These are phyloP conservation scores for Linanthus parryae DNA, from an alignment of 148 eudicot species.

Conservation along the genomic window DNA sequence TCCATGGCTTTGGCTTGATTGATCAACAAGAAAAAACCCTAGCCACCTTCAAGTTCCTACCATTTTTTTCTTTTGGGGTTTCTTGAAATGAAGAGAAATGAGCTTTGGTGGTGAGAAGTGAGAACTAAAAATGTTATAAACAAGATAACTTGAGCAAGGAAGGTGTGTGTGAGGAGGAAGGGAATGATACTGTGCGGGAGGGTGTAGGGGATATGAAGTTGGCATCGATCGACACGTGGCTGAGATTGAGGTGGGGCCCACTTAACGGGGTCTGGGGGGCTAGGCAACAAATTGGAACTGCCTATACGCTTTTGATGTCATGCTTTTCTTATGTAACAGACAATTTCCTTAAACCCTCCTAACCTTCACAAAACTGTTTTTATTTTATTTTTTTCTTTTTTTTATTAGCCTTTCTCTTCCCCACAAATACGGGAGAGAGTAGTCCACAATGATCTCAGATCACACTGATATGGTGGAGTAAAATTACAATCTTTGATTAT, in stretches of 20 bases:
- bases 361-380: too few relatives aligned
- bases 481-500: too few relatives aligned
- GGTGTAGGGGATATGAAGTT: background rate
- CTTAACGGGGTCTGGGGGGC: background rate
- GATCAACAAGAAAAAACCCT: too few relatives aligned
- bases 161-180: background rate
- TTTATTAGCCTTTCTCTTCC: too few relatives aligned
- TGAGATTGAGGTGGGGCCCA: background rate
- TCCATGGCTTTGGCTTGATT: too few relatives aligned
- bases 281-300: conserved; percentile 18
- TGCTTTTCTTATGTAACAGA: conserved; percentile 24
- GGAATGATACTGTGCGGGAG: background rate
- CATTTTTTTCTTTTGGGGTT: background rate
- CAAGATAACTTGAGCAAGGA: background rate
- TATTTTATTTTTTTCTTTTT: too few relatives aligned
- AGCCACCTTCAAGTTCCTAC: too few relatives aligned
- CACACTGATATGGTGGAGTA: too few relatives aligned
- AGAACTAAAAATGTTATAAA: conserved; percentile 5
- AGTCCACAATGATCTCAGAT: too few relatives aligned
- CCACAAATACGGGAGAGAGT: too few relatives aligned
- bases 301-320: conserved; percentile 16
- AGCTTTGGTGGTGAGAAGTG: too few relatives aligned
- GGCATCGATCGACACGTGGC: background rate
- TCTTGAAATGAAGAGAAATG: background rate
- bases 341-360: too few relatives aligned